Base-by-base conservation (phyloP, 805 yeast species). In the Hanseniaspora thailandica region DNA sequence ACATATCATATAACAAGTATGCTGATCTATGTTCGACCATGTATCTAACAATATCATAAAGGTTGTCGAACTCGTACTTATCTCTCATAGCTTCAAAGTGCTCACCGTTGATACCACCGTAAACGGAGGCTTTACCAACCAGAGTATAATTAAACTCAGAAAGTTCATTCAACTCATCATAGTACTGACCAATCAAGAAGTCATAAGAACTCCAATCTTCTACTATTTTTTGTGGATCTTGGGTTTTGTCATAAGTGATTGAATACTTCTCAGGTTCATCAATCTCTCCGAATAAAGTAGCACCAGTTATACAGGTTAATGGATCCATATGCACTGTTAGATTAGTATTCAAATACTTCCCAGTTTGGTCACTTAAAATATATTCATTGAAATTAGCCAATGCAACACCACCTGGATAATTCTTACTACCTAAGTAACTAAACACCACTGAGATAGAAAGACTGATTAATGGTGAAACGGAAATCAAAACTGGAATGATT, bases 401-500 rank as follows among this genome's bases (percentile, higher is more conserved):
- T 0, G 96, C 95, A 1, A 67, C 72, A 0, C 96, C 97, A 12
- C 97, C 97, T 2, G 96, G 95, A 63, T 90, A 90, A 65, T 90
- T 90, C 64, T 70, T 70, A 47, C 83, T 73, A 0, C 96, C 86
- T 4, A 80, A 71, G 45, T 73, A 74, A 0, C 82, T 76, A 72
- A 80, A 80, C 10, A 72, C 62, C 1, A 75, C 41, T 0, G 89
- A 76, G 3, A 72, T 47, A 0, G 66, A 48, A 5, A 75, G 54
- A 2, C 78, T 69, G 0, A 63, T 44, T 0, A 71, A 13, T 23
- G 70, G 66, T 0, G 72, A 59, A 2, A 69, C 52, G 2, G 69
- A 62, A 6, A 70, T 44, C 0, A 74, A 25, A 0, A 67, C 54
- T 1, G 67, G 55, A 0, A 70, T 53, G 0, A 71, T 56, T 6